These are phyloP conservation scores for Magnaporthiopsis incrustans DNA, from an alignment of 2,329 filamentous ascomycete species.

Conservation along the genomic window DNA sequence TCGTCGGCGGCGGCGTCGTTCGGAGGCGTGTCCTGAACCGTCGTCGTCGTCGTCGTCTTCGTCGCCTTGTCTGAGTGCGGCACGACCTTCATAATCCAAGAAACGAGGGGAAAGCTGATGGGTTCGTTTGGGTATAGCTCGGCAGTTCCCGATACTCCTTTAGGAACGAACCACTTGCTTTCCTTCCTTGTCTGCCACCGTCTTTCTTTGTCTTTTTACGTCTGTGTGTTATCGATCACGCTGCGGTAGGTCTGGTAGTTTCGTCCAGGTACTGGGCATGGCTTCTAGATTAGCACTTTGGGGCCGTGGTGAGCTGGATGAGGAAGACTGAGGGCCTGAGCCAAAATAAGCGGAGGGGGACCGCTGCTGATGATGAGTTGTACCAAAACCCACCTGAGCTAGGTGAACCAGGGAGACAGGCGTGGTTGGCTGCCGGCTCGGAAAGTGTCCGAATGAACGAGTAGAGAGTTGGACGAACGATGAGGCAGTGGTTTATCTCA, in stretches of 20 bases:
- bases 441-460: too few relatives aligned
- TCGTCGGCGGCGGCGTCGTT: background rate
- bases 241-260: background rate
- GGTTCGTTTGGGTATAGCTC: background rate
- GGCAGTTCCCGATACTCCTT: background rate
- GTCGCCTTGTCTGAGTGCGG: background rate
- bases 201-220: background rate
- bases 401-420: too few relatives aligned
- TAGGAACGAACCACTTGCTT: background rate
- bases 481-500: too few relatives aligned
- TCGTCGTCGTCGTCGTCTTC: background rate
- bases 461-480: too few relatives aligned
- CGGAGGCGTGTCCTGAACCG: background rate
- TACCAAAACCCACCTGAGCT: too few relatives aligned
- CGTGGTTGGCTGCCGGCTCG: too few relatives aligned
- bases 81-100: conserved; percentile 1
- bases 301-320: too few relatives aligned
- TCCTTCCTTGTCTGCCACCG: background rate
- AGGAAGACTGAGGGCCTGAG: background rate
- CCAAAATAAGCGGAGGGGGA: background rate
- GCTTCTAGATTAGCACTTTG: background rate
- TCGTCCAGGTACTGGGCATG: background rate
- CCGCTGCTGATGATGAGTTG: background rate
- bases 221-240: background rate
- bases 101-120: background rate